Conservation (phyloP, 768 basidiomycete genomes). For the Hypholoma sublateritium region DNA sequence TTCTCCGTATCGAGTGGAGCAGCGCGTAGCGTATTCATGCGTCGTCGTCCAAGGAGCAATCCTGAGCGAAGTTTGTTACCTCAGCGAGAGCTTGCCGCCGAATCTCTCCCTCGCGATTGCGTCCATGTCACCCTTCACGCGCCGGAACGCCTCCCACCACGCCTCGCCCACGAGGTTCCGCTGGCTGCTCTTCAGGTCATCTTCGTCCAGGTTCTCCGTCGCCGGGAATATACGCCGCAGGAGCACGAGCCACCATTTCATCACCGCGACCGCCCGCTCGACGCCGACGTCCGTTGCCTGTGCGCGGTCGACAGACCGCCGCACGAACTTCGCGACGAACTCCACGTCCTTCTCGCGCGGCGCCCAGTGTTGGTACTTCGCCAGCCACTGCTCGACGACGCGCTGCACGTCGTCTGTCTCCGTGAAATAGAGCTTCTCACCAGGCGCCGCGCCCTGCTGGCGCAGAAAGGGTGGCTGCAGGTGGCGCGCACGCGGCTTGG, state of each 20-base stretch:
- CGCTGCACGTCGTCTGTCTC: slow-evolving; percentile 73
- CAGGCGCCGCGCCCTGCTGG: slow-evolving; percentile 54
- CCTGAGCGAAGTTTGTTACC: neutral
- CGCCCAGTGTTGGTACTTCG: slow-evolving; percentile 52
- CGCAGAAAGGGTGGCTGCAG: slow-evolving; percentile 51
- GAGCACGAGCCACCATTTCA: slow-evolving; percentile 83
- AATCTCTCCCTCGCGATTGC: slow-evolving; percentile 63
- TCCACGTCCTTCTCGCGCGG: slow-evolving; percentile 77
- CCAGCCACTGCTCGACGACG: slow-evolving; percentile 77
- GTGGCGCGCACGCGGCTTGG: slow-evolving; percentile 56
- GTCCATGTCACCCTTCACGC: slow-evolving; percentile 69
- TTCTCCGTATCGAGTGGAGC: no score
- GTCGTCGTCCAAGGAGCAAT: neutral
- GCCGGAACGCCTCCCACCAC: slow-evolving; percentile 83
- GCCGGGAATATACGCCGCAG: slow-evolving; percentile 63
- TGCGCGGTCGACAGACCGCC: slow-evolving; percentile 61
- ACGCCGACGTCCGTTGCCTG: slow-evolving; percentile 58
- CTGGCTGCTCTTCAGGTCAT: slow-evolving; percentile 31
- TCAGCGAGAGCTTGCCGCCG: slow-evolving; percentile 68
- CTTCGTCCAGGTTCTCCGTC: slow-evolving; percentile 46
- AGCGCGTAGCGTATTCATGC: neutral
- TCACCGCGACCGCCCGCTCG: slow-evolving; percentile 65
- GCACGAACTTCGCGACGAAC: slow-evolving; percentile 71
- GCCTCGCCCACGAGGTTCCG: slow-evolving; percentile 53
- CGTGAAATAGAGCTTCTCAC: slow-evolving; percentile 56